Conservation (phyloP, 202 grass and related monocot genomes). For the Carex arenaria region DNA sequence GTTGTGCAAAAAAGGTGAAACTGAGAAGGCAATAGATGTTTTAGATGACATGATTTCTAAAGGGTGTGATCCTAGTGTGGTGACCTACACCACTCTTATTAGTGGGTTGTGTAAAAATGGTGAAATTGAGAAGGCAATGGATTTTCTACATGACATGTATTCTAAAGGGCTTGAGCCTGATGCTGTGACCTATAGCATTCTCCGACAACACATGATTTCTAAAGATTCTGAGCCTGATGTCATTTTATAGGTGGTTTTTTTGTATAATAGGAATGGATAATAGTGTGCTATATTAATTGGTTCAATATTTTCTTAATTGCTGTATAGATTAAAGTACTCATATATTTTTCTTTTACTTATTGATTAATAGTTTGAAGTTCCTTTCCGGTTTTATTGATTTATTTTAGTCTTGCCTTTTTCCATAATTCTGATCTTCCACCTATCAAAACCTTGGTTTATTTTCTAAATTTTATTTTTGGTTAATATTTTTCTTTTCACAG, state of each 20-base stretch:
- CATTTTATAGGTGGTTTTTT: neutral
- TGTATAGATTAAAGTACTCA: neutral
- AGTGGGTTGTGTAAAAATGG: conserved; percentile 41
- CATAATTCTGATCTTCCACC: neutral
- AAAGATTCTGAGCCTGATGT: neutral
- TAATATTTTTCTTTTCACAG: neutral
- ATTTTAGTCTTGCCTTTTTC: too few relatives aligned
- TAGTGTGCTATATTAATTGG: neutral
- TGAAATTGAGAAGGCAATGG: conserved; percentile 35
- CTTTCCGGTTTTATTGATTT: neutral
- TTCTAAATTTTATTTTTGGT: too few relatives aligned
- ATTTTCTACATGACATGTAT: conserved; percentile 8
- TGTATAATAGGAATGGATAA: neutral
- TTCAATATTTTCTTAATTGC: neutral
- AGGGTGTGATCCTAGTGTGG: conserved; percentile 34
- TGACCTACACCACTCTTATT: conserved; percentile 48
- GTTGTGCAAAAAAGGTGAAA: conserved; percentile 39
- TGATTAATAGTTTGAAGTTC: neutral
- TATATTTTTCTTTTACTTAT: too few relatives aligned
- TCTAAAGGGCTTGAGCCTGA: neutral
- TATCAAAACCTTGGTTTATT: neutral
- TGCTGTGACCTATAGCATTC: neutral
- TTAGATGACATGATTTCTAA: conserved; percentile 44
- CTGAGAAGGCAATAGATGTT: conserved; percentile 48
- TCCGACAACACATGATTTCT: neutral